Evolutionary conservation across 2,329 filamentous ascomycete species (phyloP).

Genomic region (Bipolaris victoriae): DNA sequence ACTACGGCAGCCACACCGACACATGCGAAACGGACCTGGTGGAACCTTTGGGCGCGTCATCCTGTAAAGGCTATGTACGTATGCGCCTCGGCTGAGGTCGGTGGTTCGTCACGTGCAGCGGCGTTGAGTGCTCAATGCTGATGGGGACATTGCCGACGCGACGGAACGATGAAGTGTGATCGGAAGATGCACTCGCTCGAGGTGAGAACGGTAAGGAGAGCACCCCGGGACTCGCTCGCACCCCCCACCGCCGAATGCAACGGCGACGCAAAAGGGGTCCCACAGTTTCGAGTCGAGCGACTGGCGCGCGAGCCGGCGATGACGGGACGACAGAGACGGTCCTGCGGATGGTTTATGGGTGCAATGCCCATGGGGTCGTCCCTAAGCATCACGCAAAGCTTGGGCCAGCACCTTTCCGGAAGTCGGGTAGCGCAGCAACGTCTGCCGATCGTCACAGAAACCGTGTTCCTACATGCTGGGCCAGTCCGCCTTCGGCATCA

Average conservation of each 20-base stretch:
- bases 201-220: constrained; percentile 12
- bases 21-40: constrained; percentile 32
- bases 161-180: constrained; percentile 35
- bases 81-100: constrained; percentile 17
- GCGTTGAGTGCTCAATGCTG: constrained; percentile 15
- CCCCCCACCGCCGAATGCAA: constrained; percentile 10
- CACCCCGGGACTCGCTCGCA: constrained; percentile 11
- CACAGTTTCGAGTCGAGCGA: constrained; percentile 3
- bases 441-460: constrained; percentile 18
- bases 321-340: constrained; percentile 3
- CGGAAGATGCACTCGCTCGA: constrained; percentile 38
- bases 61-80: constrained; percentile 4
- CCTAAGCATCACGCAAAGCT: constrained; percentile 5
- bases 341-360: constrained; percentile 3
- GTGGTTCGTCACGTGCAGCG: constrained; percentile 29
- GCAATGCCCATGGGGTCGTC: constrained; percentile 5
- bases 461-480: constrained; percentile 3
- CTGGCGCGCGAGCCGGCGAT: constrained; percentile 13
- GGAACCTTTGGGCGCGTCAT: constrained; percentile 48
- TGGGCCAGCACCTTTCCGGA: constrained; percentile 8
- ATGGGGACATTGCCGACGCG: constrained; percentile 30
- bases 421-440: constrained; percentile 8
- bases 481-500: constrained; percentile 7
- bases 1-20: constrained; percentile 4
- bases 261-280: constrained; percentile 8